Conservation (phyloP, 331 rosid genomes). For the Acacia pycnantha region DNA sequence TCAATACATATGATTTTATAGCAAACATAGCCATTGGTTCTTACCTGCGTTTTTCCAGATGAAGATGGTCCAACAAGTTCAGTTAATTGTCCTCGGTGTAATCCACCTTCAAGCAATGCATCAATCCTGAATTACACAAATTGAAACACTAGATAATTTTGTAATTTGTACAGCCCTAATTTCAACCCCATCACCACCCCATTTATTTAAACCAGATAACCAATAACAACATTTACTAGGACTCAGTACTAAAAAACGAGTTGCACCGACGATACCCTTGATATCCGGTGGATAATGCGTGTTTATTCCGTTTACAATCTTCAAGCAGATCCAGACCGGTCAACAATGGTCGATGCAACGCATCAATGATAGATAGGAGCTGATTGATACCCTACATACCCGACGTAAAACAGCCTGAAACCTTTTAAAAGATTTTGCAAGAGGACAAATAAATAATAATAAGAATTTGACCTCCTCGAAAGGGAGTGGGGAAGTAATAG, state of each 20-base stretch:
- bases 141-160: constrained; percentile 8
- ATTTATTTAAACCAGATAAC: neutral
- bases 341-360: constrained; percentile 35
- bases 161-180: neutral
- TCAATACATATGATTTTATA: constrained; percentile 6
- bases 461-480: neutral
- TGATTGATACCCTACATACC: constrained; percentile 39
- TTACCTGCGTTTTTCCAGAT: constrained; percentile 87
- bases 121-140: constrained; percentile 53
- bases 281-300: constrained; percentile 48
- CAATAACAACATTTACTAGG: neutral
- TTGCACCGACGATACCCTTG: constrained; percentile 44
- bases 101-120: constrained; percentile 77
- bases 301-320: constrained; percentile 37
- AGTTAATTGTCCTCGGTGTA: constrained; percentile 70
- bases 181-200: neutral
- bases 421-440: neutral
- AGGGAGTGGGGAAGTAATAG: neutral
- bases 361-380: constrained; percentile 33
- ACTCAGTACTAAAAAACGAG: neutral
- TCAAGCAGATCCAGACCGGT: constrained; percentile 45
- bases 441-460: neutral
- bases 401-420: neutral
- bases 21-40: constrained; percentile 31
- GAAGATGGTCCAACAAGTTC: constrained; percentile 91